Conservation (phyloP, 495 filamentous ascomycete species). For the Elasticomyces elasticus region DNA sequence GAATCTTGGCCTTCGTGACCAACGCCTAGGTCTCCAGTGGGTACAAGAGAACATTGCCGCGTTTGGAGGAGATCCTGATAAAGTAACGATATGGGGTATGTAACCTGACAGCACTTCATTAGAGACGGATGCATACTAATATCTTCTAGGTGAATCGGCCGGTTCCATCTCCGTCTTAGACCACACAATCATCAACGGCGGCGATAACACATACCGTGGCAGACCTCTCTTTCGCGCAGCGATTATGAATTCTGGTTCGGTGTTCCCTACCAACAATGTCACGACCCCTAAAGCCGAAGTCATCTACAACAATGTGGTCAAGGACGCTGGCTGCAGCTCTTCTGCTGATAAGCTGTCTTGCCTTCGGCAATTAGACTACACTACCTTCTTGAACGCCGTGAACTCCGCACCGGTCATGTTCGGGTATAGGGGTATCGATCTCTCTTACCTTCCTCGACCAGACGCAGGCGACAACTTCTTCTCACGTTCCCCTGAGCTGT, state of each 20-base stretch:
- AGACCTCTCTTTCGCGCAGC: constrained; percentile 10
- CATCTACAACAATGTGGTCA: constrained; percentile 55
- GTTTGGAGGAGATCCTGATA: too few relatives aligned
- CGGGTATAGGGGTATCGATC: constrained; percentile 16
- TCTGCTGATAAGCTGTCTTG: constrained; percentile 34
- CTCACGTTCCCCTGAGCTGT: constrained; percentile 45
- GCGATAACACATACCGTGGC: constrained; percentile 17
- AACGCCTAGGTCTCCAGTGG: constrained; percentile 24
- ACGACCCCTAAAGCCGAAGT: constrained; percentile 53
- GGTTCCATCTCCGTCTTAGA: constrained; percentile 20
- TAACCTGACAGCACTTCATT: too few relatives aligned
- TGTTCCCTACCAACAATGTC: constrained; percentile 50
- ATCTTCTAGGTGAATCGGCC: constrained; percentile 34
- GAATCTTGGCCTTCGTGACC: constrained; percentile 23
- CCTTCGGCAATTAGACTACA: constrained; percentile 15
- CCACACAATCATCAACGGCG: constrained; percentile 18
- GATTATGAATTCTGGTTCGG: constrained; percentile 14
- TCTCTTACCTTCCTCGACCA: constrained; percentile 15
- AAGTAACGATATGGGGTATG: too few relatives aligned
- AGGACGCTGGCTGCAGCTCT: constrained; percentile 47
- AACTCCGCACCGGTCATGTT: constrained; percentile 22
- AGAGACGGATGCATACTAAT: too few relatives aligned
- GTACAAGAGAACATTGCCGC: constrained; percentile 41
- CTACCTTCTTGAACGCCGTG: constrained; percentile 11
- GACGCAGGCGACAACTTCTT: constrained; percentile 17